Evolutionary conservation across 2,329 filamentous ascomycete species (phyloP), one percentile per base, ranked within the genome.

Genomic region (Microsporum ferrugineum): DNA sequence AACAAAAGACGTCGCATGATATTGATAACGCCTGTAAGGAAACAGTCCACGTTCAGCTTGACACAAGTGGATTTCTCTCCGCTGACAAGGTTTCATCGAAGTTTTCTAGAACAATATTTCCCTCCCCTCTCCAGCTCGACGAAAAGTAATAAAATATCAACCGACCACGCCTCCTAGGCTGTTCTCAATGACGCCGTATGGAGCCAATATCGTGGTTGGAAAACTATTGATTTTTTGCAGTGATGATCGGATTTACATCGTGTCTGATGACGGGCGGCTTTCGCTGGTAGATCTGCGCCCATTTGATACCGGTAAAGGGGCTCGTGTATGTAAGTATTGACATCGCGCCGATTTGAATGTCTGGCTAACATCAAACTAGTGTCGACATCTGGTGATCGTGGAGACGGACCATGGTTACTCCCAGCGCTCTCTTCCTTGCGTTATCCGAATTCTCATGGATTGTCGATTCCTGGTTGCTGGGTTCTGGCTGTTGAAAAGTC

Each of bases 191-290:
- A 43, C 43, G 43, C 43, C 43, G 23, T 49, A 14, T 31, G 45
- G 23, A 31, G 45, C 45, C 45, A 47, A 29, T 29, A 31, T 31
- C 45, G 45, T 49, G 45, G 45, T 31, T 31, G 7, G 39, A 43
- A 36, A 55, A 55, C 49, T 55, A 55, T 55, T 23, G 49, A 49
- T 36, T 34, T 55, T 36, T 36, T n/a, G 49, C 49, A 55, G 49
- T 17, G 49, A n/a, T 55, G 49, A 55, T 55, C 49, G 12, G 12
- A 55, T 55, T 55, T 29, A 10, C 49, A 55, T 55, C 49, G 49
- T 5, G 49, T 55, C 31, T 38, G 49, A 23, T 55, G 49, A 55
- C 31, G 49, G 49, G 49, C 49, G n/a, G 49, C 49, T 12, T n/a
- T 33, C 8, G 49, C 49, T 55, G n/a, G 10, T 55, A n/a, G 49